Percentiles rank a stretch among this genome's conserved stretches.
Conservation (phyloP, 768 basidiomycete genomes). For the Trametes punicea region DNA sequence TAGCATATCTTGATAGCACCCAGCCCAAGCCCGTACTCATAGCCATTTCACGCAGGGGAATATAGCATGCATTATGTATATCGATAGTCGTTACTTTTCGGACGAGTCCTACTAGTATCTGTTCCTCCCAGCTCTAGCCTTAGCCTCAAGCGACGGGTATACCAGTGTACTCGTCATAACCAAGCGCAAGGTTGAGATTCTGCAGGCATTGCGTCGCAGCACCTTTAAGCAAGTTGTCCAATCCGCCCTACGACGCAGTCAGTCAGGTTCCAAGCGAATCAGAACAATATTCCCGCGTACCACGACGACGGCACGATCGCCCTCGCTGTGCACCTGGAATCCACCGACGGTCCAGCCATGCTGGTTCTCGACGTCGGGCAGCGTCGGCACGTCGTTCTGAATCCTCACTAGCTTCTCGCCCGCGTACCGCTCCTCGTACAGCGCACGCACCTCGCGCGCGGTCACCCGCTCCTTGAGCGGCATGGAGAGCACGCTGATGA, state of each 20-base stretch:
- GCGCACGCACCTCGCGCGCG: constrained; percentile 65
- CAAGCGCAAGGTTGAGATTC: constrained; percentile 89
- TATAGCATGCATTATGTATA: constrained; percentile 1
- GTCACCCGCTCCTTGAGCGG: constrained; percentile 66
- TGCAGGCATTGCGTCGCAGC: constrained; percentile 97
- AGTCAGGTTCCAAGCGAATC: background rate
- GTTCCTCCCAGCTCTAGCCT: background rate
- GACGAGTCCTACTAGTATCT: background rate
- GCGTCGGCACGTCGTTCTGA: constrained; percentile 64
- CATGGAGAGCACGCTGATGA: constrained; percentile 81
- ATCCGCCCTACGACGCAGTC: constrained; percentile 60
- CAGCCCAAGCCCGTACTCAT: background rate
- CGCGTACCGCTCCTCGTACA: constrained; percentile 78
- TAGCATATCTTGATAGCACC: no score
- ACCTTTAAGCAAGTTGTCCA: constrained; percentile 97
- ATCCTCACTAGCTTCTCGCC: constrained; percentile 72
- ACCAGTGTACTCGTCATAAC: constrained; percentile 81
- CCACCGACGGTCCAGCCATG: constrained; percentile 94
- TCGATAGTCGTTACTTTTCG: background rate
- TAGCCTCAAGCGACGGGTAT: constrained; percentile 46
- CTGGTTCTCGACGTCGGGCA: constrained; percentile 72
- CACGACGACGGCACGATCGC: constrained; percentile 91
- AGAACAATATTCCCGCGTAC: constrained; percentile 50
- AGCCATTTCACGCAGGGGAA: background rate
- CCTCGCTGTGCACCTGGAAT: constrained; percentile 86